Conservation (phyloP, 1,284 basidiomycete species). For the Ustilago bromivora region DNA sequence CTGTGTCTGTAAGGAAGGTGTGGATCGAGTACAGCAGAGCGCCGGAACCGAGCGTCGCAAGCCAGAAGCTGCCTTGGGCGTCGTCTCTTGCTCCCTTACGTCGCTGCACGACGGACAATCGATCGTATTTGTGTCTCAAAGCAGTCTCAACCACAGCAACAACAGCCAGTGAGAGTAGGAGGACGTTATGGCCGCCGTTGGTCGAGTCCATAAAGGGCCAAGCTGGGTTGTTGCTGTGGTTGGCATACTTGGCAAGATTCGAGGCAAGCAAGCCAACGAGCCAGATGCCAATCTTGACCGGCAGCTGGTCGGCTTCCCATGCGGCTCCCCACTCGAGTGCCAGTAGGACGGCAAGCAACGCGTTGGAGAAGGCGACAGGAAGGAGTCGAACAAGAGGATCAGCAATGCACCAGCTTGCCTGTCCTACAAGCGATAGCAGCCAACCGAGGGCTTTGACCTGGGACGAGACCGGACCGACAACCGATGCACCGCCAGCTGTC, state of each 20-base stretch:
- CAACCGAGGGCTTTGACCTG: conserved; percentile 36
- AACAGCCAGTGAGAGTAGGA: conserved; percentile 44
- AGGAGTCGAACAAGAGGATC: conserved; percentile 48
- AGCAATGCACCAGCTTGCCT: conserved; percentile 51
- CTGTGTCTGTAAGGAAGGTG: conserved; percentile 81
- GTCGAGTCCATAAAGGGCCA: conserved; percentile 62
- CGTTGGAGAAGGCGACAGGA: conserved; percentile 44
- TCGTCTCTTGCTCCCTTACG: conserved; percentile 13
- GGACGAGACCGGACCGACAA: conserved; percentile 36
- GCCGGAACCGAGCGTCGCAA: conserved; percentile 52
- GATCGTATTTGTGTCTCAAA: conserved; percentile 27
- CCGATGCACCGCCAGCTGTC: conserved; percentile 20
- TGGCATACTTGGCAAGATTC: conserved; percentile 61
- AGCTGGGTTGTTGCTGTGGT: conserved; percentile 66
- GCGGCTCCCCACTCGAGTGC: conserved; percentile 60
- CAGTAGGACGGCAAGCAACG: conserved; percentile 42
- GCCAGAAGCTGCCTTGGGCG: conserved; percentile 23
- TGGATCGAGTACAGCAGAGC: conserved; percentile 73
- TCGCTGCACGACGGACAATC: conserved; percentile 24
- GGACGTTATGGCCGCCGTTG: conserved; percentile 61
- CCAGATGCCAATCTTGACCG: conserved; percentile 48
- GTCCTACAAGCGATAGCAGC: conserved; percentile 42
- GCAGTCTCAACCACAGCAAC: conserved; percentile 37
- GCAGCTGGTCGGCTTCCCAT: conserved; percentile 56
- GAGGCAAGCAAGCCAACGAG: conserved; percentile 58